These are phyloP conservation scores for Liriodendron chinense DNA, from an alignment of 164 flowering plant species.

Conservation along the genomic window DNA sequence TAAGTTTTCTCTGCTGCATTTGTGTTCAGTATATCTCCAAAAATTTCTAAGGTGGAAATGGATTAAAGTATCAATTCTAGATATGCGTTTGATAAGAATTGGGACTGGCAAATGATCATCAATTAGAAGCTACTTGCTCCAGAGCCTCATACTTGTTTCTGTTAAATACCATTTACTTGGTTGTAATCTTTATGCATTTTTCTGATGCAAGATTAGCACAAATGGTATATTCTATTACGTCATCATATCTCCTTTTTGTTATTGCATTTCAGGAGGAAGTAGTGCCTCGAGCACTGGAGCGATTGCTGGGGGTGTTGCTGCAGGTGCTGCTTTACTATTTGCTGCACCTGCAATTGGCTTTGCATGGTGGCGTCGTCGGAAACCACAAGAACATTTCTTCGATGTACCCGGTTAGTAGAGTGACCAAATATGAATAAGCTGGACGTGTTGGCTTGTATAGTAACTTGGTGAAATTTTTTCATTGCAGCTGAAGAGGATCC, in stretches of 20 bases:
- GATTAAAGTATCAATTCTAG: neutral
- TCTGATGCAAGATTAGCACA: neutral
- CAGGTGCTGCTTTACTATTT: slow-evolving; percentile 48
- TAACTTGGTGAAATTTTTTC: slow-evolving; percentile 3
- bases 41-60: neutral
- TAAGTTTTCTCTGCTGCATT: neutral
- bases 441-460: neutral
- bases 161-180: neutral
- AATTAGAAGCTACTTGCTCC: neutral
- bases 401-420: slow-evolving; percentile 40
- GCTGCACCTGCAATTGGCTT: slow-evolving; percentile 49
- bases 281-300: slow-evolving; percentile 40
- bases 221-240: neutral
- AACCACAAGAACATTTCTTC: slow-evolving; percentile 43
- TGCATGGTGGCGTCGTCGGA: slow-evolving; percentile 46
- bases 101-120: neutral
- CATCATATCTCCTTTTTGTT: neutral
- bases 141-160: neutral
- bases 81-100: neutral
- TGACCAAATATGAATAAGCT: neutral
- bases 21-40: neutral
- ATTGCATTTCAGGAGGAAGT: slow-evolving; percentile 22
- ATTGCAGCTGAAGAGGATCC: slow-evolving; percentile 52
- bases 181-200: neutral
- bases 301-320: slow-evolving; percentile 52